Base-by-base conservation (phyloP, 75 land plant genomes). In the Pinus albicaulis region DNA sequence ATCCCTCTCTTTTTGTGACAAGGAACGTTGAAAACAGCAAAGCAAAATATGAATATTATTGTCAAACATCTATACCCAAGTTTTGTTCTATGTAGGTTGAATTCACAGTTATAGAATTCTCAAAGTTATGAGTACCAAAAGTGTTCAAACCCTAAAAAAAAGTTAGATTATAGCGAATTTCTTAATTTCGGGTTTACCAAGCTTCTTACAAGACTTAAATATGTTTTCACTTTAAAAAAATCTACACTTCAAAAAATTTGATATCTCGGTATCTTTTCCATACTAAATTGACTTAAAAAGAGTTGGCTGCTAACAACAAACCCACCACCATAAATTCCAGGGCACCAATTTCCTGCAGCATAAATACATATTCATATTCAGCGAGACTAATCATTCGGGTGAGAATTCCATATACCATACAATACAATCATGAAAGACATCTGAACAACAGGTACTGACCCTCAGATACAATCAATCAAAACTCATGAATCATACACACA, bases 1-100 rank as follows among this genome's bases (percentile, higher is more conserved):
- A 76, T 75, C 31, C 77, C 76, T 8, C 77, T 76, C 25, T 28
- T 61, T 76, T 22, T 76, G 20, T 68, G 71, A 34, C 77, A 76
- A 3, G 38, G 74, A 3, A 68, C 73, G 2, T 76, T 76, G 69
- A 55, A 17, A 17, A 22, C 25, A 53, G 12, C 25, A 7, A 58
- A n/a, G 70, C 20, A 68, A 25, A 59, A 4, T 16, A 58, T 7
- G 12, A 59, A 28, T 10, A 71, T 7, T 74, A n/a, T n/a, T n/a
- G n/a, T n/a, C n/a, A n/a, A n/a, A n/a, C n/a, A n/a, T n/a, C n/a
- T n/a, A n/a, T n/a, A n/a, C n/a, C n/a, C n/a, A n/a, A n/a, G n/a
- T n/a, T n/a, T n/a, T n/a, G n/a, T n/a, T n/a, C n/a, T n/a, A n/a
- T n/a, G n/a, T n/a, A n/a, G n/a, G n/a, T n/a, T n/a, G n/a, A n/a